Base-by-base conservation (phyloP, 371 early-diverging fungal genomes). In the Apophysomyces sp. region DNA sequence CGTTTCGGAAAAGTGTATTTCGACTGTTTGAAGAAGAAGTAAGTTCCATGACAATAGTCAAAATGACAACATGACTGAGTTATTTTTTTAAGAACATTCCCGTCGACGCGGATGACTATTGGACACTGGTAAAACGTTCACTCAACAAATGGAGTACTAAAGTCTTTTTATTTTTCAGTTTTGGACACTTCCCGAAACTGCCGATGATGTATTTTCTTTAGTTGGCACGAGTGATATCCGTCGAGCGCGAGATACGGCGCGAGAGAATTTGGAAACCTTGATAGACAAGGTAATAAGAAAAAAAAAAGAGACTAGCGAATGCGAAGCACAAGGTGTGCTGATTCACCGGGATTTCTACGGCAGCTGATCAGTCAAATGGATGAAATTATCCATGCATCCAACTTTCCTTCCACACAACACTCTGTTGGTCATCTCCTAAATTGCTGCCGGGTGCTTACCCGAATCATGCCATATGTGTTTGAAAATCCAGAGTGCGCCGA, bases 121-220 rank as follows among this genome's bases (percentile, higher is more conserved):
- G 93, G 93, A 72, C 72, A 36, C 49, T 67, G 64, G 81, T 77
- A 29, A 55, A 29, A 36, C 54, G 12, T 16, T 16, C 6, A 7
- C 26, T 51, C 30, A 62, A 26, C 51, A 24, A 41, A 40, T 28
- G 32, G 3, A 34, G 40, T n/a, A 26, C 16, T 41, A 44, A 8
- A 21, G 8, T 18, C 49, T 21, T n/a, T 4, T 32, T 7, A 13
- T 44, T 21, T 16, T 55, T 1, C 66, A 90, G 90, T 90, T 90
- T 69, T 91, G 91, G 91, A 74, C 72, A 15, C 79, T 96, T 15
- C 92, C 93, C 1, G 94, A 92, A 32, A 79, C 85, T 21, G 81
- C 89, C 41, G 94, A 95, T 60, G 95, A 95, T 74, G 87, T 94
- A 8, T 93, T 89, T 72, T 89, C 93, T 31, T 86, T 95, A 21